Conservation (phyloP, 306 rosid species). For the Rosa rugosa region DNA sequence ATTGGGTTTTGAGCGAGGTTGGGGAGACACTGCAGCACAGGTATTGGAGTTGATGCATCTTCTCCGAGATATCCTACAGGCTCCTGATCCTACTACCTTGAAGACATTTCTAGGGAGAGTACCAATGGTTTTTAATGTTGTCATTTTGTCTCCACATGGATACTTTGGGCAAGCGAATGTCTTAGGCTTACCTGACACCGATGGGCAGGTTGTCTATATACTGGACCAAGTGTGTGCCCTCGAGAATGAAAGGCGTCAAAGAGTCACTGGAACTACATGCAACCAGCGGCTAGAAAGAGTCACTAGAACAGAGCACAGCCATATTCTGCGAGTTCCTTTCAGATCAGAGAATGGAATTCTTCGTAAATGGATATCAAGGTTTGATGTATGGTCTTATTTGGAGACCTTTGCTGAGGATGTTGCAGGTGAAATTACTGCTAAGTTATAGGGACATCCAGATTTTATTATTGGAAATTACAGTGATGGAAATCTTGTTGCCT, state of each 20-base stretch:
- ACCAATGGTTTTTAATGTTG: conserved; percentile 79
- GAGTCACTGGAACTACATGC: conserved; percentile 86
- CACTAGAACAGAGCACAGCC: conserved; percentile 71
- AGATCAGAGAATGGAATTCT: conserved; percentile 55
- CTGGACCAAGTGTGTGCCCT: conserved; percentile 87
- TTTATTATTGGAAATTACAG: conserved; percentile 94
- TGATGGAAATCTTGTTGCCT: conserved; percentile 94
- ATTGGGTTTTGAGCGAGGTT: conserved; percentile 87
- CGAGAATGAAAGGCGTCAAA: conserved; percentile 68
- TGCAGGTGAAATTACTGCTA: conserved; percentile 74
- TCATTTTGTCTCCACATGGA: conserved; percentile 80
- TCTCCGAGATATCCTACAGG: conserved; percentile 84
- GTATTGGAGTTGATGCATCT: conserved; percentile 76
- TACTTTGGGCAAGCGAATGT: conserved; percentile 90
- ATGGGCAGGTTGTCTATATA: conserved; percentile 94
- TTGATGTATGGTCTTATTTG: conserved; percentile 85
- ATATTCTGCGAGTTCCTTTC: conserved; percentile 81
- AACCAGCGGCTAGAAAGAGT: conserved; percentile 91
- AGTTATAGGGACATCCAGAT: conserved; percentile 80
- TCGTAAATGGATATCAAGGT: conserved; percentile 70
- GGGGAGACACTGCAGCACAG: conserved; percentile 81
- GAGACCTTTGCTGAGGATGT: conserved; percentile 94
- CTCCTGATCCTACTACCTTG: conserved; percentile 83
- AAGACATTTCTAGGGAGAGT: conserved; percentile 90
- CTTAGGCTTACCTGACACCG: conserved; percentile 91